Evolutionary conservation across 1,284 basidiomycete species (phyloP).

Genomic region (Cystobasidium slooffiae): DNA sequence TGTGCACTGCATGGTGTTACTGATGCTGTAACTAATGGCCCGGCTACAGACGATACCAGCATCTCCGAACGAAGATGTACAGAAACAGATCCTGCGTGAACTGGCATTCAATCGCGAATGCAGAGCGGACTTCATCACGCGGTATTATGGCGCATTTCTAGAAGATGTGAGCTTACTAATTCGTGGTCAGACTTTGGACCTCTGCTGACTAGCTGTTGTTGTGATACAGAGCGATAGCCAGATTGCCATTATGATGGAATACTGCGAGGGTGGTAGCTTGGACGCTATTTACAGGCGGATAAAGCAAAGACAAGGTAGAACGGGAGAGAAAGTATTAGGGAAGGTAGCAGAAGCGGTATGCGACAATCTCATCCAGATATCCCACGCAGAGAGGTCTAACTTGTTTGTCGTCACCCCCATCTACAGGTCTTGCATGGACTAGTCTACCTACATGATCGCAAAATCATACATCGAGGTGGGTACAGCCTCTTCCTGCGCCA

Average conservation of each 20-base stretch:
- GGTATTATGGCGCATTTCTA: conserved; percentile 93
- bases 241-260: conserved; percentile 96
- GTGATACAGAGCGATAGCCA: conserved; percentile 67
- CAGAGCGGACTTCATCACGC: conserved; percentile 83
- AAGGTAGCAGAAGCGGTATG: conserved; percentile 86
- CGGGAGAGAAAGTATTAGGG: conserved; percentile 89
- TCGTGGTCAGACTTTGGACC: background rate
- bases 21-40: no score
- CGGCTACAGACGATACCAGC: conserved; percentile 77
- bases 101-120: conserved; percentile 85
- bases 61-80: conserved; percentile 81
- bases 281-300: conserved; percentile 86
- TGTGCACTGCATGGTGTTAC: background rate
- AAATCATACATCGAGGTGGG: conserved; percentile 81
- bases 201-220: background rate
- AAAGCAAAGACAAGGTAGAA: conserved; percentile 73
- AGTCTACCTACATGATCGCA: conserved; percentile 84
- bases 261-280: conserved; percentile 77
- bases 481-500: conserved; percentile 77
- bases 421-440: conserved; percentile 82
- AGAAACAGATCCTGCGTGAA: conserved; percentile 89
- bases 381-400: background rate
- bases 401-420: conserved; percentile 30
- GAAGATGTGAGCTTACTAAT: conserved; percentile 66
- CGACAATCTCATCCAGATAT: conserved; percentile 37